Evolutionary conservation across 225 moss, liverwort and hornwort genomes (phyloP), one percentile per base, ranked within the genome.

Genomic region (Lunularia cruciata): DNA sequence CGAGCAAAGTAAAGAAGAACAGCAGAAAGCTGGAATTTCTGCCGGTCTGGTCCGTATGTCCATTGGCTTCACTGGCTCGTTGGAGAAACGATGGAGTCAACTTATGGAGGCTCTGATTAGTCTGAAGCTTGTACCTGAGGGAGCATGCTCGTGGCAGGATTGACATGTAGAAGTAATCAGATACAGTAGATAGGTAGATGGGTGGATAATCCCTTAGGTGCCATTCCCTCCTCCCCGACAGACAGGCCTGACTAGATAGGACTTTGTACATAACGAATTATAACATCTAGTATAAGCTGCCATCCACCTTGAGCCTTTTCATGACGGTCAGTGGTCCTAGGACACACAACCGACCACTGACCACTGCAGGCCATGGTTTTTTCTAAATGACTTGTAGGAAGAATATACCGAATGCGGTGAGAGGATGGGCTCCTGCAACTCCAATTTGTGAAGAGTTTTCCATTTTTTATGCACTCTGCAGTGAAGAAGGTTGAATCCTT

Each of bases 31-130:
- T 3, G 81, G 77, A 4, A 85, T 95, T 30, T 89, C 94, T 0
- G 86, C 87, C 2, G 94, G 94, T 6, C 72, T 91, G 10, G 89
- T 95, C 26, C 83, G 91, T 12, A 91, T 95, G 82, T 95, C 94
- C 6, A 89, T 95, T 59, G 92, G 94, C 0, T 92, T 89, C 67
- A 89, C 94, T 3, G 94, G 94, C 45, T 81, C 88, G 25, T 45
- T 77, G 36, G 94, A 95, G 78, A 86, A 89, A 64, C 84, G 89
- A 31, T 95, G 94, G 94, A 81, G 68, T 28, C 89, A 92, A 78
- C 89, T 94, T 39, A 65, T 91, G 80, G 91, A 89, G 31, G 91
- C 91, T 0, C 72, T 94, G 19, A 33, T 85, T 23, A 68, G 74
- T 54, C 78, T 92, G 51, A 85, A 88, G 68, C 76, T 95, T 22